Evolutionary conservation across 768 basidiomycete species (phyloP), one percentile per base, ranked within the genome.

Genomic region (Podaxis sp.): DNA sequence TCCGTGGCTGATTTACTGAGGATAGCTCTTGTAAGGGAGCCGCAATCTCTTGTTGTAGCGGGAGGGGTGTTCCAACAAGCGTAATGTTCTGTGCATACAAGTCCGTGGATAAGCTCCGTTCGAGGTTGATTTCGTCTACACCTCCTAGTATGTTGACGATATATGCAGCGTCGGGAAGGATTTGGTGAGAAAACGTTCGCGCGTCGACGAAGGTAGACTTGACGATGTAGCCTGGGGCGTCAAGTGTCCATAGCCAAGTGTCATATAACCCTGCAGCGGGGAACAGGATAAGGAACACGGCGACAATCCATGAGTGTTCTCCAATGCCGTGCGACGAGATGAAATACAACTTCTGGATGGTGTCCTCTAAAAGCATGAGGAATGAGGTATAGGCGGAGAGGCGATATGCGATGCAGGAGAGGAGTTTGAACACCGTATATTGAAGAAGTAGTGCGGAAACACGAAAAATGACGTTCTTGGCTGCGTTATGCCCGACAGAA

Each of bases 401-500:
- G 40, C 52, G 44, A 44, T 52, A 61, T 55, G 65, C 65, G 24
- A 58, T 42, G 49, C 52, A 64, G 3, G 65, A 60, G 38, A 66
- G 61, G 13, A 53, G 13, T 28, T 57, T 61, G 26, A 56, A 57
- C 28, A 66, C 54, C 9, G 59, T 49, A 22, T 54, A 54, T 33
- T 66, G 63, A 54, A 66, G 63, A 22, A 60, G 52, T 17, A 64
- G 33, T 2, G 65, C 26, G 4, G 63, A 52, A 13, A 61, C 38
- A 6, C 63, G 63, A 55, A 66, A 66, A 1, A 64, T 52, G 53
- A 64, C 30, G 36, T 57, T 64, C 55, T 66, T 66, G 40, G 63
- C 63, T 8, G 56, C 65, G 52, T 62, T 66, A 40, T 64, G 63
- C 1, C 56, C 48, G 2, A 66, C 63, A 19, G 65, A 40, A 38